phyloP scores from a whole-genome alignment of 1,139 yeast species.

The Suhomyces taliae region DNA sequence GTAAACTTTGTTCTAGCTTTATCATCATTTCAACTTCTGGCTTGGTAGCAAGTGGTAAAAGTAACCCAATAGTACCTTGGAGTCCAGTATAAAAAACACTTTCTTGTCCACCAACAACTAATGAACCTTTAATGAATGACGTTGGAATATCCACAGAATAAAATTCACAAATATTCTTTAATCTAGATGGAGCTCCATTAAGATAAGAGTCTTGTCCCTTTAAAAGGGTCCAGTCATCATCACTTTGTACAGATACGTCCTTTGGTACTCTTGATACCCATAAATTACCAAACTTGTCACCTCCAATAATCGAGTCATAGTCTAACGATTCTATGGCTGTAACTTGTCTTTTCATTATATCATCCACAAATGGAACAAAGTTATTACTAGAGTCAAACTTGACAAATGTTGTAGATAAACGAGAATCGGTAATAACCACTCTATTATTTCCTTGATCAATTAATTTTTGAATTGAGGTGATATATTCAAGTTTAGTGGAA shows the following conservation, averaged over 20 bases:
- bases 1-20: constrained; percentile 52
- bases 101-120: constrained; percentile 66
- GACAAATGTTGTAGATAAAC: constrained; percentile 60
- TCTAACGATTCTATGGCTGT: constrained; percentile 65
- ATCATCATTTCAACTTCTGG: constrained; percentile 63
- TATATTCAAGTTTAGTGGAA: constrained; percentile 37
- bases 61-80: constrained; percentile 76
- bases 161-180: constrained; percentile 58
- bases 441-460: constrained; percentile 54
- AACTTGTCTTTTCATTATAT: constrained; percentile 64
- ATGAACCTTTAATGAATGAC: constrained; percentile 52
- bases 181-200: constrained; percentile 56
- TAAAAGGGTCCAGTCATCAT: constrained; percentile 50
- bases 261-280: constrained; percentile 63
- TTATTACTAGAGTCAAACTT: constrained; percentile 54
- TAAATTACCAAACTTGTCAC: constrained; percentile 88
- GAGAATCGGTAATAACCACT: constrained; percentile 65
- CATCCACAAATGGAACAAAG: constrained; percentile 70
- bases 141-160: constrained; percentile 72
- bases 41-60: constrained; percentile 65
- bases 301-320: constrained; percentile 72
- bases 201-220: constrained; percentile 37
- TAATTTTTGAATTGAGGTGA: constrained; percentile 50
- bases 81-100: constrained; percentile 70
- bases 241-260: constrained; percentile 44